These are phyloP conservation scores for Mikania micrantha DNA, from an alignment of 129 eudicot species.

Conservation along the genomic window DNA sequence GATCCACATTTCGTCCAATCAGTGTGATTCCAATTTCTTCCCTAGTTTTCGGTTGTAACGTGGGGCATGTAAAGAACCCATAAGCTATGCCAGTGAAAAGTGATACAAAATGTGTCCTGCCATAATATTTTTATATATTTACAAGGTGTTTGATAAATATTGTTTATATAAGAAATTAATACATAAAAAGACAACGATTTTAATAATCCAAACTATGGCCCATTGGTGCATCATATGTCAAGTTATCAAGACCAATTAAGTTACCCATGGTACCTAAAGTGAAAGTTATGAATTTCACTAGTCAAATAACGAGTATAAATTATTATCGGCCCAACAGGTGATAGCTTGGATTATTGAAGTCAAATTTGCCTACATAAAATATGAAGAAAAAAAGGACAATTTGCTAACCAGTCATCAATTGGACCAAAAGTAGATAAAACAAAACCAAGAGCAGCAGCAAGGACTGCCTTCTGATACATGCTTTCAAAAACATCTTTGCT, in stretches of 20 bases:
- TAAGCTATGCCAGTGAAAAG: conserved; percentile 60
- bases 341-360: too few species aligned
- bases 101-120: conserved; percentile 75
- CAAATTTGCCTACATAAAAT: too few species aligned
- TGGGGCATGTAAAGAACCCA: conserved; percentile 58
- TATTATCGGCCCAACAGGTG: too few species aligned
- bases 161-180: not conserved
- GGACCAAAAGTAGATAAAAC: conserved; percentile 53
- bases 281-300: too few species aligned
- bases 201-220: too few species aligned
- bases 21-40: conserved; percentile 55
- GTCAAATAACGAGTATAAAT: too few species aligned
- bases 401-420: conserved; percentile 84
- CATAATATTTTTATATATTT: not conserved
- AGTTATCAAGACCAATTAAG: too few species aligned
- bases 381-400: not conserved
- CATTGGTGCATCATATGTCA: too few species aligned
- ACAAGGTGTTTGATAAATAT: not conserved
- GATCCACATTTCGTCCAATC: conserved; percentile 37
- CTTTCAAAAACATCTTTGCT: conserved; percentile 43
- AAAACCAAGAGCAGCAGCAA: conserved; percentile 60
- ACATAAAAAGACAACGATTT: too few species aligned
- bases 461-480: conserved; percentile 59
- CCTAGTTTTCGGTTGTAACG: conserved; percentile 36
- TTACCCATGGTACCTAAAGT: too few species aligned